Base-by-base conservation (phyloP, 1,284 basidiomycete genomes). In the Pisolithus thermaeus region DNA sequence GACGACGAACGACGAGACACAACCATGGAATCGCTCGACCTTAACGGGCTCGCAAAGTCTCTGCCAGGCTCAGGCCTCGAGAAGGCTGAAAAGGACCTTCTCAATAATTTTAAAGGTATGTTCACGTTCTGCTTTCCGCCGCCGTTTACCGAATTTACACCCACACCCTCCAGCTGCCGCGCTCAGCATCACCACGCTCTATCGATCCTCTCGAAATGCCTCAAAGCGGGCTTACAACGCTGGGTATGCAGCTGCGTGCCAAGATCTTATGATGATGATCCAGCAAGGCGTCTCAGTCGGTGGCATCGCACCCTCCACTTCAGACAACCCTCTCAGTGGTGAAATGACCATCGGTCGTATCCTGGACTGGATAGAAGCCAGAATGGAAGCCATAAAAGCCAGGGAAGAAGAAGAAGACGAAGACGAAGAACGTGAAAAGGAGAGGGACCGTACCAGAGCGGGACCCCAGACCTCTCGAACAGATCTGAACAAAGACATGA, bases 341-440 rank as follows among this genome's bases (percentile, higher is more conserved):
- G 79, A 77, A 47, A 80, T 87, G 77, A 80, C 83, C 0, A 84
- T 90, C 59, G 86, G 83, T 14, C 69, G 82, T 41, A 81, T 90
- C 49, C 80, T 90, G 81, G 86, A 90, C 59, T 90, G 87, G 81
- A 79, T 84, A 54, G 83, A 85, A 59, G 83, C 81, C 2, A 68
- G 83, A 52, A 68, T 88, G 41, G 87, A 90, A 32, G 86, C 85
- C 0, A 78, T 89, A 51, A 79, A 75, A 59, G 73, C 79, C 3
- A 73, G 81, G 48, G 84, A 87, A 52, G 85, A 87, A 50, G 87
- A 89, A 62, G 87, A 88, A 55, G 85, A 87, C 36, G 87, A 89
- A 61, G 87, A 87, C 50, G 83, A 87, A 56, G 84, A 87, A 53
- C 70, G 73, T 49, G 79, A 81, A 58, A 75, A 71, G 57, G 78